Base-by-base conservation (phyloP, 768 basidiomycete species). In the Psilocybe azurescens region DNA sequence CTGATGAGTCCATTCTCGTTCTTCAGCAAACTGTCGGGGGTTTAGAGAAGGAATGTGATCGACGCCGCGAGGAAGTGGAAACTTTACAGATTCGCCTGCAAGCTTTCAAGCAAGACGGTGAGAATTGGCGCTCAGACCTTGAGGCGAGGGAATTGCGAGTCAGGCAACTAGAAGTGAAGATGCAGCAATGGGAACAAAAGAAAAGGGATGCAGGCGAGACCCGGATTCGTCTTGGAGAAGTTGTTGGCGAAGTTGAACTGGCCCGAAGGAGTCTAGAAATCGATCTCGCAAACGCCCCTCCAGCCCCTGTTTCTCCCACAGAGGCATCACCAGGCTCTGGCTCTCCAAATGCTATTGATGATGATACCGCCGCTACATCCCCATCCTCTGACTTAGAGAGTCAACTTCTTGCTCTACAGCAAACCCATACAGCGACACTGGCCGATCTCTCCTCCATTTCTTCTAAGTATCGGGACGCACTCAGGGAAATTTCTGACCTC, bases 401-500 rank as follows among this genome's bases (percentile, higher is more conserved):
- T 20, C 91, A 96, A 74, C 78, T 96, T 29, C 74, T 86, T 7
- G 79, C 85, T 10, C 83, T 99, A n/a, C 92, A 91, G 70, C 85
- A 93, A 70, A 91, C 89, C 3, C 92, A 95, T 68, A 86, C 86
- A 9, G 89, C 89, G 46, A 94, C 93, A 0, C 82, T 96, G 20
- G 79, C 86, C 7, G 93, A 96, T 67, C 82, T 96, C 39, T 88
- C 93, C 6, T 81, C 86, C 1, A 84, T 97, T 38, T 88, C 90
- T 1, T 75, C 78, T 58, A 96, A 96, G 74, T 98, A 96, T 71
- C 88, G 89, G 32, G 92, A 97, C 62, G 93, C 96, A 16, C 82
- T 98, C 32, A 86, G 86, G 53, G 93, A 97, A 74, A 97, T 99
- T 61, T 91, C 91, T n/a, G 94, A 96, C 68, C 85, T 99, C 44